Conservation (phyloP, 805 yeast genomes). For the Hanseniaspora valbyensis region DNA sequence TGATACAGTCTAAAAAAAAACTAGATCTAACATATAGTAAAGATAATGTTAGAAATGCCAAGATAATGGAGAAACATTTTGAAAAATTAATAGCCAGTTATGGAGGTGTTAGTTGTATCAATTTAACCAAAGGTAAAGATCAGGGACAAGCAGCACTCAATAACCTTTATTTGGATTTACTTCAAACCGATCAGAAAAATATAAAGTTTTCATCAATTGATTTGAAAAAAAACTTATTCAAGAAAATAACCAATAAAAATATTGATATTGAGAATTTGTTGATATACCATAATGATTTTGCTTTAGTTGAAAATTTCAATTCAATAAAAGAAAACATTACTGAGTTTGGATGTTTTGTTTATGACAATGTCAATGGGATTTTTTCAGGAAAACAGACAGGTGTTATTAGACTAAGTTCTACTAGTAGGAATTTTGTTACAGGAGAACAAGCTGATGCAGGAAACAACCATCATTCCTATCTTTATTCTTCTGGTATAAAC, state of each 20-base stretch:
- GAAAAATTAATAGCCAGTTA: slow-evolving; percentile 57
- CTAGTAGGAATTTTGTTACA: slow-evolving; percentile 9
- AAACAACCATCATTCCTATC: background rate
- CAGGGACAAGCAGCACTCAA: slow-evolving; percentile 58
- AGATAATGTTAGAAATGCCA: background rate
- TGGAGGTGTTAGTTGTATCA: slow-evolving; percentile 76
- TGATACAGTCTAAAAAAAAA: slow-evolving; percentile 64
- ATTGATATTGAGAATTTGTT: slow-evolving; percentile 14
- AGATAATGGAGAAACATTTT: slow-evolving; percentile 62
- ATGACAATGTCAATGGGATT: slow-evolving; percentile 48
- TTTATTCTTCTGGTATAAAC: slow-evolving; percentile 47
- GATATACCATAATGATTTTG: slow-evolving; percentile 39
- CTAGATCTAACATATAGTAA: slow-evolving; percentile 13
- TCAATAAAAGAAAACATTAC: slow-evolving; percentile 52
- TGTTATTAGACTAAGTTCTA: slow-evolving; percentile 64
- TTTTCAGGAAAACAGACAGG: slow-evolving; percentile 78
- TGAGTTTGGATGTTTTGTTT: slow-evolving; percentile 76
- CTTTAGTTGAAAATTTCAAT: slow-evolving; percentile 30
- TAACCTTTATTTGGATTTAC: slow-evolving; percentile 36
- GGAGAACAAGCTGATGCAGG: background rate
- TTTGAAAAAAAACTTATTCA: slow-evolving; percentile 1
- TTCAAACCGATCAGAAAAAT: background rate
- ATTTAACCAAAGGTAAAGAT: slow-evolving; percentile 56
- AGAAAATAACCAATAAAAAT: slow-evolving; percentile 1
- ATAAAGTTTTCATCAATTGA: slow-evolving; percentile 5